Base-by-base conservation (phyloP, 208 protist genomes). In the Acanthamoeba healyi region DNA sequence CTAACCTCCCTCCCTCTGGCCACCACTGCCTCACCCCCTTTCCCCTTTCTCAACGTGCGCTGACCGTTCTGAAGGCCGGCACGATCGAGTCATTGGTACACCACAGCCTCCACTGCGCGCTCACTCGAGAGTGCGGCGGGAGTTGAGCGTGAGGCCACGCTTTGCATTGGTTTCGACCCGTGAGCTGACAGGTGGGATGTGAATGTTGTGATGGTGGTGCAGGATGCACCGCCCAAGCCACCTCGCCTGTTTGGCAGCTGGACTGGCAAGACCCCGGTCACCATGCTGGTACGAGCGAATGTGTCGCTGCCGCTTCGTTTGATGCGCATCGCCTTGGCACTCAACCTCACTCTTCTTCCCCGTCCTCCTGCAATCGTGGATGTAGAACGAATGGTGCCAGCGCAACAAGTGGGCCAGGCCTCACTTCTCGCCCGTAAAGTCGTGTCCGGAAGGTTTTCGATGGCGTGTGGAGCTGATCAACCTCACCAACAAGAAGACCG, bases 241-340 rank as follows among this genome's bases (percentile, higher is more conserved):
- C 61, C 88, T 40, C 88, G 22, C 24, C 67, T 94, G 22, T 94
- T 94, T 94, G 89, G 89, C 89, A 94, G 40, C 67, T 94, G 89
- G 89, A 94, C 89, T 7, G 89, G 89, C 40, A 94, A 94, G 40
- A 94, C 89, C 12, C 89, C 89, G 10, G 89, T 44, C 29, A 94
- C 89, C 17, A 94, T 94, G 89, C 51, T 94, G 65, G 89, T 94
- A 65, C 72, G 19, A 32, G 72, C 34, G 10, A 34, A 7, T 9
- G 15, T 67, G 58, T 24, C n/a, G 58, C 22, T 67, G 15, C n/a
- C n/a, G n/a, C n/a, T n/a, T n/a, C n/a, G n/a, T n/a, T n/a, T n/a
- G n/a, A n/a, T n/a, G n/a, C n/a, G n/a, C n/a, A n/a, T n/a, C n/a
- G n/a, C n/a, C n/a, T n/a, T n/a, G n/a, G n/a, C n/a, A n/a, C n/a